Percentiles rank a stretch among this genome's conserved stretches.
Conservation (phyloP, 1,139 yeast species). For the Trichomonascaceae sp. region DNA sequence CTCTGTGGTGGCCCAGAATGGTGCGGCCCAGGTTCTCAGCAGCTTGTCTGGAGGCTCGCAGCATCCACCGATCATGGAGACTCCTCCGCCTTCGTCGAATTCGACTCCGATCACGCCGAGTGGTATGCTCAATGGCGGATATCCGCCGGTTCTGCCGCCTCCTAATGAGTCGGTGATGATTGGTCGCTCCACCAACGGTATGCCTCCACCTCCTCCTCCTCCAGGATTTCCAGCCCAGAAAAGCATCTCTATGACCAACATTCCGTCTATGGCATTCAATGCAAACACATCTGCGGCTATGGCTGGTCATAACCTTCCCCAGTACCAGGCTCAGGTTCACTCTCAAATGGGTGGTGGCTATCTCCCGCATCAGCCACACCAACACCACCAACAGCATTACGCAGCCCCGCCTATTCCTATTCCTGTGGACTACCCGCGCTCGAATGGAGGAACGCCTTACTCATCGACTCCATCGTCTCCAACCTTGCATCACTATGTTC, state of each 20-base stretch:
- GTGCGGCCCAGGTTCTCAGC: not conserved
- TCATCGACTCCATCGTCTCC: conserved; percentile 15
- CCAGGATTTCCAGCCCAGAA: not conserved
- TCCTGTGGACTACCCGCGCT: conserved; percentile 6
- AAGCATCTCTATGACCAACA: not conserved
- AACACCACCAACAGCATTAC: not conserved
- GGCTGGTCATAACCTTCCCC: no score
- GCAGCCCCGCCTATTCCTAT: no score
- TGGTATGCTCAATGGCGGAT: no score
- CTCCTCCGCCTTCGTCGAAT: not conserved
- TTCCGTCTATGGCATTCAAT: not conserved
- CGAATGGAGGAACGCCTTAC: conserved; percentile 8
- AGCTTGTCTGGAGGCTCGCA: conserved; percentile 3
- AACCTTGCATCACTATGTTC: conserved; percentile 8
- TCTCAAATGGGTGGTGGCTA: not conserved
- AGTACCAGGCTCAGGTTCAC: not conserved
- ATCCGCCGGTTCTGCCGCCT: no score
- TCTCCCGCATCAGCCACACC: not conserved
- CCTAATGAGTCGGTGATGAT: no score
- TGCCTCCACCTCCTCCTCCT: not conserved
- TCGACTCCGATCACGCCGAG: not conserved
- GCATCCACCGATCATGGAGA: conserved; percentile 1
- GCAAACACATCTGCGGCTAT: not conserved
- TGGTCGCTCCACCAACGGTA: not conserved
- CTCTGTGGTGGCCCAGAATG: conserved; percentile 1